A percentile compares a stretch with the other conserved stretches of the same genome.
phyloP scores from a whole-genome alignment of 805 yeast genomes.

The Brettanomyces sp. region DNA sequence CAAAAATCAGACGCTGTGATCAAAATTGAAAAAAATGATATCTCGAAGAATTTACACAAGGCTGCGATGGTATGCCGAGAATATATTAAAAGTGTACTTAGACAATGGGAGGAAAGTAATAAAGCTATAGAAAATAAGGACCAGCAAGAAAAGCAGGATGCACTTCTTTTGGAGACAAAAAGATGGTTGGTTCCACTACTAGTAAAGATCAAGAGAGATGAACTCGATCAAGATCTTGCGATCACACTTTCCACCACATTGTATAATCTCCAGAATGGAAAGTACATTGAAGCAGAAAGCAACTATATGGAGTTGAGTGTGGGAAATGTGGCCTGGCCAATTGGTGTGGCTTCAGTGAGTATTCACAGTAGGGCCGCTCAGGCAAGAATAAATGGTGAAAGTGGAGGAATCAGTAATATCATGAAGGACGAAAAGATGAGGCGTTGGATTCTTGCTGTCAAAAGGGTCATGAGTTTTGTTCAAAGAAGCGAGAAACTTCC shows the following conservation, averaged over 20 bases:
- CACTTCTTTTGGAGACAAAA: slow-evolving; percentile 36
- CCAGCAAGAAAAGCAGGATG: neutral
- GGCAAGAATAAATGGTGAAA: slow-evolving; percentile 43
- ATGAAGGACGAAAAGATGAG: slow-evolving; percentile 72
- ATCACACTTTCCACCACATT: slow-evolving; percentile 52
- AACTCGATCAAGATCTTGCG: slow-evolving; percentile 31
- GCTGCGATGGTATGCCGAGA: slow-evolving; percentile 34
- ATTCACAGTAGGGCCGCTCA: slow-evolving; percentile 69
- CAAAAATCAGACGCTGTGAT: neutral
- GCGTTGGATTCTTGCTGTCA: slow-evolving; percentile 66
- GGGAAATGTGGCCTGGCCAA: slow-evolving; percentile 90
- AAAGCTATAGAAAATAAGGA: too few relatives aligned
- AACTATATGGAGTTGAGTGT: slow-evolving; percentile 67
- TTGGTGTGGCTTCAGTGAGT: slow-evolving; percentile 72
- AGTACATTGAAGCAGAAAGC: slow-evolving; percentile 49
- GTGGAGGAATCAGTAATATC: slow-evolving; percentile 47
- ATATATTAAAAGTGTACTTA: slow-evolving; percentile 35
- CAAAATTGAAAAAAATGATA: neutral
- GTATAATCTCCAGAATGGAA: slow-evolving; percentile 45
- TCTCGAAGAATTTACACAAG: slow-evolving; percentile 16
- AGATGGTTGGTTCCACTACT: slow-evolving; percentile 41
- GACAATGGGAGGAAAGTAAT: slow-evolving; percentile 27
- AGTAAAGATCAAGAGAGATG: slow-evolving; percentile 39
- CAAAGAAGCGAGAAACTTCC: too few relatives aligned
- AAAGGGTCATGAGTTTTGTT: slow-evolving; percentile 50